Base-by-base conservation (phyloP, 495 filamentous ascomycete species). In the Aspergillus egyptiacus region DNA sequence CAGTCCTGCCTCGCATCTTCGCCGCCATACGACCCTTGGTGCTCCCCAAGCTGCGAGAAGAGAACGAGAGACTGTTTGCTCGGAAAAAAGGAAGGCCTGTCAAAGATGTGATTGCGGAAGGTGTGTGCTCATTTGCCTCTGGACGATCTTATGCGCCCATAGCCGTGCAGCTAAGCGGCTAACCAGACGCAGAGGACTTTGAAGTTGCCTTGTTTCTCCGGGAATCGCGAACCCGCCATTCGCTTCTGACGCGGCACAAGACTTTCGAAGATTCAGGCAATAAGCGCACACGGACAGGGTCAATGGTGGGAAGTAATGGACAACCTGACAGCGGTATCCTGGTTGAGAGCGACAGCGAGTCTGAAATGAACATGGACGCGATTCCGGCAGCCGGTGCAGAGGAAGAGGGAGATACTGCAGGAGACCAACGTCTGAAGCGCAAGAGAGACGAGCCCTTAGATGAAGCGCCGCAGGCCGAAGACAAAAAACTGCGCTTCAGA, bases 121-220 rank as follows among this genome's bases (percentile, higher is more conserved):
- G 91, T 93, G 67, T 46, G 24, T 18, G 18, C 19, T 19, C 9
- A 33, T 11, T 13, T 14, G 14, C 17, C 24, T 2, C 17, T 4
- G 13, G 2, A 25, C 15, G 7, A 7, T 13, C 17, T 10, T 31
- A 24, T 23, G 35, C 9, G 23, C 18, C 37, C 2, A 10, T n/a
- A 6, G 11, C 20, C 8, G 15, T 39, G 6, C 20, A 18, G 11
- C 18, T 38, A 25, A 25, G 17, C 9, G 2, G 25, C 48, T 48
- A 44, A 48, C 41, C 20, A 30, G 23, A 20, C 33, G 6, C 36
- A 94, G 93, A 96, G 71, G 91, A 94, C 41, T 98, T 96, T 59
- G 90, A 96, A 61, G 87, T 95, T 31, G 84, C 87, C 14, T 82
- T 97, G 51, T 98, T 96, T 69, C 78, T 98, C 56, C 94, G 85